Conservation (phyloP, 148 eudicot genomes). For the Limonium bicolor region DNA sequence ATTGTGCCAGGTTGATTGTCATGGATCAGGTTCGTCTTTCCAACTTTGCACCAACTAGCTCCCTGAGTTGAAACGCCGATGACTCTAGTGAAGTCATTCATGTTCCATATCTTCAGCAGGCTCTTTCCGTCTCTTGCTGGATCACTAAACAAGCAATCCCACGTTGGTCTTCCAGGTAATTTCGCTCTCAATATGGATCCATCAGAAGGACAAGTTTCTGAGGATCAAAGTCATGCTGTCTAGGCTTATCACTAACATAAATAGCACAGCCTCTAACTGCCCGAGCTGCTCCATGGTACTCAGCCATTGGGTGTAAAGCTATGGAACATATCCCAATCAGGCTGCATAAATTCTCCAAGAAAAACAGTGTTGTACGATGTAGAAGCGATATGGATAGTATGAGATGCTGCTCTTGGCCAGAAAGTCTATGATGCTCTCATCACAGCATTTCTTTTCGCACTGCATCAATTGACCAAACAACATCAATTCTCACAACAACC, state of each 20-base stretch:
- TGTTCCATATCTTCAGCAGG: constrained; percentile 77
- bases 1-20: constrained; percentile 53
- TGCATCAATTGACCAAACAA: too few relatives aligned
- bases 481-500: too few relatives aligned
- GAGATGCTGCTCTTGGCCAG: constrained; percentile 87
- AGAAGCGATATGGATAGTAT: constrained; percentile 86
- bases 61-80: constrained; percentile 85
- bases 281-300: constrained; percentile 88
- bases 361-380: constrained; percentile 77
- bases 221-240: constrained; percentile 65
- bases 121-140: constrained; percentile 80
- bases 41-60: constrained; percentile 83
- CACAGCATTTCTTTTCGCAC: constrained; percentile 59
- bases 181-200: constrained; percentile 78
- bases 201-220: constrained; percentile 77
- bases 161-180: constrained; percentile 80
- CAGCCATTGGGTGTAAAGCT: constrained; percentile 93
- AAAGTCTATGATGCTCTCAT: constrained; percentile 86
- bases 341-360: constrained; percentile 90
- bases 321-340: constrained; percentile 98
- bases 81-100: constrained; percentile 64
- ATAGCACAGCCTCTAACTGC: constrained; percentile 89
- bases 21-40: constrained; percentile 64
- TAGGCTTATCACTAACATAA: constrained; percentile 91
- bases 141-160: constrained; percentile 66